These are phyloP conservation scores for Monilinia polystroma DNA, from an alignment of 2,329 filamentous ascomycete species.

Conservation along the genomic window DNA sequence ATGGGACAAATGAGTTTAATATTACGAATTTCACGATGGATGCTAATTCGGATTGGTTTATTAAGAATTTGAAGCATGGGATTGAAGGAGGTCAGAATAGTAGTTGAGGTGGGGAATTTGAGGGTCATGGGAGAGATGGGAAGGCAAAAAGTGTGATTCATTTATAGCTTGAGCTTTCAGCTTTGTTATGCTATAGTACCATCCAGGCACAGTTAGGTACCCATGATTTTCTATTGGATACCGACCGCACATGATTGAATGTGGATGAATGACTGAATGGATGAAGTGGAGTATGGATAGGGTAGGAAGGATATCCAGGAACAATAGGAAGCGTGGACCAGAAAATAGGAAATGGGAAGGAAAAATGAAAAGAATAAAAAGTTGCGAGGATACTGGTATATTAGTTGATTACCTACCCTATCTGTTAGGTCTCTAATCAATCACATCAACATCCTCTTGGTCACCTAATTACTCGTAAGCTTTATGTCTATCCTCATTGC, in stretches of 20 bases:
- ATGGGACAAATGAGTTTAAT: constrained; percentile 60
- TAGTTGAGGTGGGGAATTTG: constrained; percentile 3
- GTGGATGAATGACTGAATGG: background rate
- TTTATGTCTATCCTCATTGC: too few species aligned
- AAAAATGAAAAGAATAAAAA: too few species aligned
- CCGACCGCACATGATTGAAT: background rate
- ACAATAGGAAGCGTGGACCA: too few species aligned
- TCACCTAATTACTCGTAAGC: too few species aligned
- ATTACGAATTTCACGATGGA: constrained; percentile 78
- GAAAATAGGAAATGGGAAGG: too few species aligned
- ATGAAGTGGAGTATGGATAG: background rate
- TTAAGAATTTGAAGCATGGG: constrained; percentile 47
- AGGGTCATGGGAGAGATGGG: background rate
- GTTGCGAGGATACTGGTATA: too few species aligned
- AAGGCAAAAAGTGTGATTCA: background rate
- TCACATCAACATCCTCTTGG: background rate
- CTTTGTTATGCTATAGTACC: background rate
- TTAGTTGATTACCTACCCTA: too few species aligned
- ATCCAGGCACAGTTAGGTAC: background rate
- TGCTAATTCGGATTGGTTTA: constrained; percentile 73
- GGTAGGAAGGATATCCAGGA: background rate
- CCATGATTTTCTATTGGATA: background rate
- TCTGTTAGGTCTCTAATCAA: too few species aligned
- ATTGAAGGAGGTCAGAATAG: constrained; percentile 15
- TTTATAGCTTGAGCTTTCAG: background rate